Base-by-base conservation (phyloP, 176 grass and related monocot species). In the Oryza glumipatula region DNA sequence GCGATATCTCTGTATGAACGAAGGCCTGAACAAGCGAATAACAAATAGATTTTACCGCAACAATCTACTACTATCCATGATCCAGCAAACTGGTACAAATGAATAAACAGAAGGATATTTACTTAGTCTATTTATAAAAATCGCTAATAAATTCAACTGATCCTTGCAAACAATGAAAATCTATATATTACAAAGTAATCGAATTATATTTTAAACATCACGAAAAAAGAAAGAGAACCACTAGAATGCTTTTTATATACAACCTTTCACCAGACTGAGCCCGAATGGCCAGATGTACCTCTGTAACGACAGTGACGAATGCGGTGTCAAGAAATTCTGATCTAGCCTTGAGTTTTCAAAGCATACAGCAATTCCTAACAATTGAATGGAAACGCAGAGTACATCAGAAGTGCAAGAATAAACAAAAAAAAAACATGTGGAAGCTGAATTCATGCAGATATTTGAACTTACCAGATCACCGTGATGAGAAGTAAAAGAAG, bases 391-490 rank as follows among this genome's bases (percentile, higher is more conserved):
- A 36, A 48, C 36, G 16, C 7, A 0, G 26, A 43, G 13, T 60
- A 22, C 79, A 74, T 64, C 49, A 83, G 69, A 80, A 39, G 5
- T n/a, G 13, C 76, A 79, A 74, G 39, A 83, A 74, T 63, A 74
- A 51, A 11, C 79, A 70, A 21, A 83, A 60, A 44, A 28, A 56
- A 32, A 22, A 79, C 78, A 69, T 10, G 68, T 44, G 17, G 3
- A 19, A 43, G 9, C 11, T 19, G 74, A 79, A 90, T 23, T 41
- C 48, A 13, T 63, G 67, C 69, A 7, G 48, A 51, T 28, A 82
- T 54, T 69, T 63, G 11, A 24, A 69, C 80, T 90, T 90, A 90
- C 88, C 88, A 90, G 69, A 83, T 90, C 69, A 49, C 85, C 70
- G 0, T 63, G 45, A 68, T 69, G 67, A 69, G 84, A 87, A 63